Conservation (phyloP, 495 filamentous ascomycete genomes). For the Thozetella sp. region DNA sequence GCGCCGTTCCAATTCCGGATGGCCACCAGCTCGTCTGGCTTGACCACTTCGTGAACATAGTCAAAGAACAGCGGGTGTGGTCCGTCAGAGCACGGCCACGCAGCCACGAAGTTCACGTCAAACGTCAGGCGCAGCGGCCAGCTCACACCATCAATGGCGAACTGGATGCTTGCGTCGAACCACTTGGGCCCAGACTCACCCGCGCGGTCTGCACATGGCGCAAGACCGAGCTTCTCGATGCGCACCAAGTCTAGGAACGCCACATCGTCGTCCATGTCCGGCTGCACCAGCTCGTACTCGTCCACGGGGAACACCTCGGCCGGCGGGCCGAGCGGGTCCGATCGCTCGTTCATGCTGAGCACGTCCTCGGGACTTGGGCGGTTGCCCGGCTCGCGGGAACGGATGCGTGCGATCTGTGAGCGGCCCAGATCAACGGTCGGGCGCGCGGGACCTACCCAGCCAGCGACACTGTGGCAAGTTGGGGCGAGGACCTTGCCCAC, state of each 20-base stretch:
- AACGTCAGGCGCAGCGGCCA: constrained; percentile 64
- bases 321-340: constrained; percentile 64
- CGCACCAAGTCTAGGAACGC: constrained; percentile 59
- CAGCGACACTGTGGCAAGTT: constrained; percentile 68
- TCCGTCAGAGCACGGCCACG: constrained; percentile 68
- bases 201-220: constrained; percentile 18
- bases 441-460: constrained; percentile 70
- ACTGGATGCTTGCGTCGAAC: constrained; percentile 66
- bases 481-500: constrained; percentile 79
- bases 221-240: constrained; percentile 64
- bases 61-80: constrained; percentile 73
- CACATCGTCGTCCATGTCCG: constrained; percentile 47
- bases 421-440: constrained; percentile 61
- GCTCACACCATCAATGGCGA: constrained; percentile 65
- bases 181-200: constrained; percentile 32
- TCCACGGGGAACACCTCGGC: constrained; percentile 58
- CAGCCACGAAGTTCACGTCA: constrained; percentile 66
- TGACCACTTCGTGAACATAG: constrained; percentile 56
- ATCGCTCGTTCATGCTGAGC: constrained; percentile 58
- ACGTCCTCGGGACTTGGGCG: constrained; percentile 54
- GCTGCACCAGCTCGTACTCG: constrained; percentile 59
- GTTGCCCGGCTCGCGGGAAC: constrained; percentile 48
- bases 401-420: constrained; percentile 64
- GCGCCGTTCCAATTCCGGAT: constrained; percentile 61
- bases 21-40: constrained; percentile 59